phyloP scores from a whole-genome alignment of 2,329 filamentous ascomycete genomes.

The Ophiosphaerella narmari region DNA sequence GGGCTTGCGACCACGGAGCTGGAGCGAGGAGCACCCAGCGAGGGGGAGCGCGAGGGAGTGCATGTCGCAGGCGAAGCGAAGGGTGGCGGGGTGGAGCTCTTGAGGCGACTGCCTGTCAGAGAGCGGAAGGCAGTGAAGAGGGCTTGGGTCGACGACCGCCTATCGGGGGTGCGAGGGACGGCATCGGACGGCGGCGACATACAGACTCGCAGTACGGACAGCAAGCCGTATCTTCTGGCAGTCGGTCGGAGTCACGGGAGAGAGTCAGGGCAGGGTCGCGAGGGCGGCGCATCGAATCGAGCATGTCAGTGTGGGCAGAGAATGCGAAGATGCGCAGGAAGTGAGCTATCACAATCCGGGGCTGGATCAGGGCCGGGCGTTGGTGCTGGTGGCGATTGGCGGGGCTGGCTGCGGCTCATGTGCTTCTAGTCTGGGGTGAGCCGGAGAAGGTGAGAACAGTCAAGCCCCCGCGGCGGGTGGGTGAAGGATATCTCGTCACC shows the following conservation, averaged over 20 bases:
- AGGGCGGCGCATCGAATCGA: slow-evolving; percentile 17
- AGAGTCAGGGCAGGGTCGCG: slow-evolving; percentile 13
- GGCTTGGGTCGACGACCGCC: slow-evolving; percentile 44
- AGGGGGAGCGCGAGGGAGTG: slow-evolving; percentile 37
- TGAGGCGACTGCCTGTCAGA: slow-evolving; percentile 43
- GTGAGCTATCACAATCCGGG: too few species aligned
- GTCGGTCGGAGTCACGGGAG: slow-evolving; percentile 1
- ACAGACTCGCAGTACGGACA: background rate
- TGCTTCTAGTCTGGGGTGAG: too few species aligned
- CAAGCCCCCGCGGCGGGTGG: background rate
- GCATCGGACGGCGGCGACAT: slow-evolving; percentile 46
- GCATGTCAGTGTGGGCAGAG: too few species aligned
- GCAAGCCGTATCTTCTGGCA: background rate
- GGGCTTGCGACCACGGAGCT: slow-evolving; percentile 25
- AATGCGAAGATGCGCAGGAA: too few species aligned
- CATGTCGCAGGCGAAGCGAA: slow-evolving; percentile 36
- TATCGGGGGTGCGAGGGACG: slow-evolving; percentile 45
- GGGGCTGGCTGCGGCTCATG: too few species aligned
- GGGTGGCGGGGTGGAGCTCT: slow-evolving; percentile 38
- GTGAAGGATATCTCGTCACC: slow-evolving; percentile 9
- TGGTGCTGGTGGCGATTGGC: too few species aligned
- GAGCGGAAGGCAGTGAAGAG: slow-evolving; percentile 46
- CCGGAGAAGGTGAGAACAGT: too few species aligned
- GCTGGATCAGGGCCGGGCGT: too few species aligned
- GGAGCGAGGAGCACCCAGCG: slow-evolving; percentile 27